A percentile compares a stretch with the other conserved stretches of the same genome.
phyloP scores from a whole-genome alignment of 164 flowering plant species.

The Buxus sempervirens region DNA sequence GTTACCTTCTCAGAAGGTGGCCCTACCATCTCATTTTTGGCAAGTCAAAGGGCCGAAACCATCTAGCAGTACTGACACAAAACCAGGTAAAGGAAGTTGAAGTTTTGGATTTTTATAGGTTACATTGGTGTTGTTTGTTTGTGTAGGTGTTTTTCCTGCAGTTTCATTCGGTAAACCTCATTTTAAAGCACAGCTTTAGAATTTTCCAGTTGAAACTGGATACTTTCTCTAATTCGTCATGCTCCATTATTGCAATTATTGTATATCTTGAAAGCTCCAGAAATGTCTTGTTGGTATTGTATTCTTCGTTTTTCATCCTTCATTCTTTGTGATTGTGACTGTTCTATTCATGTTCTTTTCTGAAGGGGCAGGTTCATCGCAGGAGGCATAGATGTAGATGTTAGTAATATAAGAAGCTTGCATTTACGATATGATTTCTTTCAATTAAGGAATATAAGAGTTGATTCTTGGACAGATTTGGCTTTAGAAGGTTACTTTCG shows the following conservation, averaged over 20 bases:
- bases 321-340: too few species aligned
- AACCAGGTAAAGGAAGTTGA: constrained; percentile 15
- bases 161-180: too few species aligned
- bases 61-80: constrained; percentile 10
- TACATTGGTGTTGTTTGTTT: too few species aligned
- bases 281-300: background rate
- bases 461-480: background rate
- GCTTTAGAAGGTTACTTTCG: background rate
- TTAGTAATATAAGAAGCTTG: background rate
- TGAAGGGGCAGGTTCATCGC: background rate
- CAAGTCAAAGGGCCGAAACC: constrained; percentile 24
- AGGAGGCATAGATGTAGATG: background rate
- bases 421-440: too few species aligned
- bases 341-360: background rate
- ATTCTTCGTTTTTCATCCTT: background rate
- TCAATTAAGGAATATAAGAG: background rate
- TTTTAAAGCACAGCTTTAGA: too few species aligned
- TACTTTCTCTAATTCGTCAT: too few species aligned
- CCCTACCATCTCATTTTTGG: constrained; percentile 37
- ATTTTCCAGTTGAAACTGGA: too few species aligned
- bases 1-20: constrained; percentile 70
- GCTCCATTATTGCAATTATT: too few species aligned
- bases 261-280: background rate
- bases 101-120: too few species aligned
- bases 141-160: too few species aligned